Conservation (phyloP, 228 moss, liverwort and hornwort genomes). For the Sphagnum magellanicum region DNA sequence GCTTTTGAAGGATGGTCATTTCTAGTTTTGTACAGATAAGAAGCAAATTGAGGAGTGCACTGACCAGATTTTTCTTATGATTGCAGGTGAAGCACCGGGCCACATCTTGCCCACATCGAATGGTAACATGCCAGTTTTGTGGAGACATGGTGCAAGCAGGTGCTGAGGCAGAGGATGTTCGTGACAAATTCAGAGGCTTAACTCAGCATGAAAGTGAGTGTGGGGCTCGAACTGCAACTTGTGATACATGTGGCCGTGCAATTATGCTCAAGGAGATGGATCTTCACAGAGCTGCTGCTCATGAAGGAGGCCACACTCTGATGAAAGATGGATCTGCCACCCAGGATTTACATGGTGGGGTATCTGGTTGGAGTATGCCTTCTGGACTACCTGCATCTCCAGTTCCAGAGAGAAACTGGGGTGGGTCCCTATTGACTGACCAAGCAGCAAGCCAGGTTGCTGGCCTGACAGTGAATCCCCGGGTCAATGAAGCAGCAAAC, state of each 20-base stretch:
- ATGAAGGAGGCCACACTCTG: conserved; percentile 20
- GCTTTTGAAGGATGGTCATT: too few species aligned
- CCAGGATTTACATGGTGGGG: conserved; percentile 3
- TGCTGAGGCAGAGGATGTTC: conserved; percentile 59
- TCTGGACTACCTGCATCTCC: not conserved
- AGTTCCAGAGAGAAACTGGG: not conserved
- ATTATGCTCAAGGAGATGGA: conserved; percentile 96
- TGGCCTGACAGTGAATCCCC: conserved; percentile 1
- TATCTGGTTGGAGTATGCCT: conserved; percentile 1
- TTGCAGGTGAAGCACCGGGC: conserved; percentile 70
- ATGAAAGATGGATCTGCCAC: conserved; percentile 10
- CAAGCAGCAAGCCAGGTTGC: conserved; percentile 5
- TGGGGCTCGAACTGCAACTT: conserved; percentile 82
- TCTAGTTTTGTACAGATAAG: not conserved
- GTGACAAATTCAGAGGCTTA: conserved; percentile 78
- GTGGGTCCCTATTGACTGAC: conserved; percentile 5
- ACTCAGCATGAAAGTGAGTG: conserved; percentile 94
- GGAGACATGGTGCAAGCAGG: conserved; percentile 98
- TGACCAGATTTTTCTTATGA: too few species aligned
- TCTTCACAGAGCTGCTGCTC: conserved; percentile 85
- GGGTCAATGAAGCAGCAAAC: conserved; percentile 10
- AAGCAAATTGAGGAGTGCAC: not conserved
- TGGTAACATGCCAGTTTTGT: conserved; percentile 86
- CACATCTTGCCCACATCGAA: conserved; percentile 60
- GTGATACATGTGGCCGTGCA: conserved; percentile 66